phyloP scores from a whole-genome alignment of 257 asterid species.

The Ilex asprella region DNA sequence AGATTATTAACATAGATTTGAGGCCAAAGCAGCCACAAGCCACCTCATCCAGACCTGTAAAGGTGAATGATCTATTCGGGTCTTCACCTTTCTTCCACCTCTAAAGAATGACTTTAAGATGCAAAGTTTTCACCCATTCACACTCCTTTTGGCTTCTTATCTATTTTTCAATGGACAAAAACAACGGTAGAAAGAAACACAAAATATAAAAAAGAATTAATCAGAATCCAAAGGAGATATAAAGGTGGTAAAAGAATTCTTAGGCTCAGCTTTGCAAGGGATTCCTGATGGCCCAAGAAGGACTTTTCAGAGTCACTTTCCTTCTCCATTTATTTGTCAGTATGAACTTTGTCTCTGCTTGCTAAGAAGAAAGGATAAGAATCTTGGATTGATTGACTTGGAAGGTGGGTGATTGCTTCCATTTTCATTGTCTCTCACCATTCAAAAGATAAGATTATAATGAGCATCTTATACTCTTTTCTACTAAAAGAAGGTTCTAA shows the following conservation, averaged over 20 bases:
- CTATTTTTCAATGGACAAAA: conserved; percentile 10
- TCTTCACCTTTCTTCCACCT: conserved; percentile 4
- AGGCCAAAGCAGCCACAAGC: neutral
- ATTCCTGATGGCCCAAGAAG: conserved; percentile 25
- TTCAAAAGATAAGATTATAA: conserved; percentile 18
- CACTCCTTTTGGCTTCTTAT: conserved; percentile 20
- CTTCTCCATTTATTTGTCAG: conserved; percentile 19
- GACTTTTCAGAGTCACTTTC: conserved; percentile 29
- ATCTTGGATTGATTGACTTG: conserved; percentile 19
- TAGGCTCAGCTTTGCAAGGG: conserved; percentile 24
- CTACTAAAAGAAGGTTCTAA: neutral
- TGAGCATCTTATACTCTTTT: neutral
- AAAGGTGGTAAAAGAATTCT: conserved; percentile 17
- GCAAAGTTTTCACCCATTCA: conserved; percentile 21
- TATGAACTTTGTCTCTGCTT: conserved; percentile 22
- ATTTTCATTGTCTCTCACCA: conserved; percentile 23
- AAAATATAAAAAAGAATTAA: conserved; percentile 7
- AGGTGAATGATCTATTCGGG: conserved; percentile 17
- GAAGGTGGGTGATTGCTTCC: conserved; percentile 10
- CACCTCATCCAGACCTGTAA: conserved; percentile 23
- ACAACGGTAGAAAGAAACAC: conserved; percentile 7
- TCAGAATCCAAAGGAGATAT: conserved; percentile 6
- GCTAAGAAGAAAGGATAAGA: conserved; percentile 22
- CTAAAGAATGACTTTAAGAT: conserved; percentile 29
- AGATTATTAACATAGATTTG: no score